phyloP scores from a whole-genome alignment of 306 rosid genomes.

The Glycine tomentella region DNA sequence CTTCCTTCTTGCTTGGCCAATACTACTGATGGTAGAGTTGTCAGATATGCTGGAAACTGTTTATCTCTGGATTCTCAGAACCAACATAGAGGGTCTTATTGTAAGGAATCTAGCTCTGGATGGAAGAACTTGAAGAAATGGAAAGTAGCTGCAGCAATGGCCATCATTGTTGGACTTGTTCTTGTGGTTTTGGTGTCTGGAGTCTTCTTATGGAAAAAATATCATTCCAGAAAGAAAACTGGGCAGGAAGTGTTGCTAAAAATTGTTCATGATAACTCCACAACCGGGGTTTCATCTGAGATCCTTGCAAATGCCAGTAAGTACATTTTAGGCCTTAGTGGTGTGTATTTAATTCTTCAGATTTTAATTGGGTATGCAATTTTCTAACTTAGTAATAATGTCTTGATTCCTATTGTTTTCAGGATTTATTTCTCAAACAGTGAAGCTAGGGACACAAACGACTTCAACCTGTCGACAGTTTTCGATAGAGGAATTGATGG shows the following conservation, averaged over 20 bases:
- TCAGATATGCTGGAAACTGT: slow-evolving; percentile 71
- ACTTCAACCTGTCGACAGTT: slow-evolving; percentile 58
- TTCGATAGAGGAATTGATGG: slow-evolving; percentile 74
- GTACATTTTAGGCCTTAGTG: slow-evolving; percentile 42
- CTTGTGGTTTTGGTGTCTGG: slow-evolving; percentile 56
- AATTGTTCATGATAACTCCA: slow-evolving; percentile 58
- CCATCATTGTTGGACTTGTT: slow-evolving; percentile 54
- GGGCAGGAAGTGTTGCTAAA: slow-evolving; percentile 54
- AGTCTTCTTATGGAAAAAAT: slow-evolving; percentile 54
- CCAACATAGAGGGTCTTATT: slow-evolving; percentile 64
- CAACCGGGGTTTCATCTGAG: slow-evolving; percentile 64
- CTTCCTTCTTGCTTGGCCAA: slow-evolving; percentile 77
- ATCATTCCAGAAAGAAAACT: slow-evolving; percentile 43
- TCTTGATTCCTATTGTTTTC: slow-evolving; percentile 15
- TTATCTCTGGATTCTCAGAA: slow-evolving; percentile 55
- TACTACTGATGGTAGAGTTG: slow-evolving; percentile 61
- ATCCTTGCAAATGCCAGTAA: slow-evolving; percentile 78
- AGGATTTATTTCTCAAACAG: slow-evolving; percentile 76
- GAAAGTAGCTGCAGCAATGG: slow-evolving; percentile 51
- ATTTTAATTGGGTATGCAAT: not conserved
- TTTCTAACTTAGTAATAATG: slow-evolving; percentile 15
- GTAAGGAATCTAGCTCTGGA: slow-evolving; percentile 51
- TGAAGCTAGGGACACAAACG: slow-evolving; percentile 71
- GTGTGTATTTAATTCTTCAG: slow-evolving; percentile 6
- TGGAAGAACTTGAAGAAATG: slow-evolving; percentile 48